phyloP scores from a whole-genome alignment of 805 yeast species.

The Sugiyamaella marilandica region DNA sequence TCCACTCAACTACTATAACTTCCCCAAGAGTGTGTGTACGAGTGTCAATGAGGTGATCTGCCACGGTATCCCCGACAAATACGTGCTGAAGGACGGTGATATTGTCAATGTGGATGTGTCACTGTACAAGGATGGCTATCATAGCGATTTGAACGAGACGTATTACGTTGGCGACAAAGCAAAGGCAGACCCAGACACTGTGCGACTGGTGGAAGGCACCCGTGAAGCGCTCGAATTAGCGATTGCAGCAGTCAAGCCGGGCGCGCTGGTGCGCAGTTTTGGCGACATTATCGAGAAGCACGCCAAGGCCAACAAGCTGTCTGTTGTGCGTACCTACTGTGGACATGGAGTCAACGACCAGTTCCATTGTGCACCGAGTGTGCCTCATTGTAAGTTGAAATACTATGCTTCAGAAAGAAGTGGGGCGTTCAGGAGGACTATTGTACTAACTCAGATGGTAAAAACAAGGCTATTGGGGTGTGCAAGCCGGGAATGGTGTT shows the following conservation, averaged over 20 bases:
- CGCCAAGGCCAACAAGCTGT: slow-evolving; percentile 70
- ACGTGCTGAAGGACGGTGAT: slow-evolving; percentile 86
- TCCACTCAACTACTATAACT: slow-evolving; percentile 89
- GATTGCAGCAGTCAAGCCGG: slow-evolving; percentile 84
- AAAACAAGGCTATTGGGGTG: slow-evolving; percentile 87
- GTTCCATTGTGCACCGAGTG: slow-evolving; percentile 89
- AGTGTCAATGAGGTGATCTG: slow-evolving; percentile 94
- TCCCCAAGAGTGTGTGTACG: slow-evolving; percentile 88
- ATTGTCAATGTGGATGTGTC: slow-evolving; percentile 89
- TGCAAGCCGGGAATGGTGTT: slow-evolving; percentile 95
- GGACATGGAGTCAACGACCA: slow-evolving; percentile 89
- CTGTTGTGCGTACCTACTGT: slow-evolving; percentile 84
- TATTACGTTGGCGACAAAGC: slow-evolving; percentile 93
- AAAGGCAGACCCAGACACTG: slow-evolving; percentile 69
- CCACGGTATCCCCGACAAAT: slow-evolving; percentile 94
- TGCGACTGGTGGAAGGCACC: slow-evolving; percentile 85
- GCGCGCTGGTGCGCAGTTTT: slow-evolving; percentile 75
- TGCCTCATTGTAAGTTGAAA: slow-evolving; percentile 60
- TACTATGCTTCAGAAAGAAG: neutral
- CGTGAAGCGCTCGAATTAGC: slow-evolving; percentile 84
- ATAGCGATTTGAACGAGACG: slow-evolving; percentile 93
- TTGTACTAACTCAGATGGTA: slow-evolving; percentile 44
- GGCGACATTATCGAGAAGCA: slow-evolving; percentile 87
- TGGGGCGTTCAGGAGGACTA: no score
- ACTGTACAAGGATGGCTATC: slow-evolving; percentile 79